Evolutionary conservation across 371 early-diverging fungal species (phyloP), one percentile per base, ranked within the genome.

Genomic region (Mortierella sp.): DNA sequence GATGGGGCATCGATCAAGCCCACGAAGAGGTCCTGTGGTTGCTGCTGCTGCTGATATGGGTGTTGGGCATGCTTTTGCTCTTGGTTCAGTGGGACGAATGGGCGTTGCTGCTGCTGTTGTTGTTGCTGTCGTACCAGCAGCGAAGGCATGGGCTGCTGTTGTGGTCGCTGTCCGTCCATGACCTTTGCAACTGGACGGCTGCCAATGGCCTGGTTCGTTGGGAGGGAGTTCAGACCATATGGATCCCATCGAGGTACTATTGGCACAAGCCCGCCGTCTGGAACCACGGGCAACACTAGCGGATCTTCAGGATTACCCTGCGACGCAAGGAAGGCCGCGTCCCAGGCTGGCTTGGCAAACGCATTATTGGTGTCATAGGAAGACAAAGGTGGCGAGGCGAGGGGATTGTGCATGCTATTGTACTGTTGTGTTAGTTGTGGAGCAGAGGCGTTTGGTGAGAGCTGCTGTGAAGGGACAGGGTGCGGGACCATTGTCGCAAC

Each of bases 1-100:
- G 76, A 76, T n/a, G 76, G 69, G 8, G 76, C 65, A 68, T 76
- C 76, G 46, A 76, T 63, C 13, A 63, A 31, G 45, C 52, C 59
- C 17, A 57, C 40, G 44, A 67, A 61, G 34, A 61, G 44, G 3
- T 67, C 60, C 10, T 71, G 60, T 7, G 41, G 46, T 21, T 54
- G 63, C 24, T 52, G 65, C 24, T 53, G 63, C 21, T 62, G 67
- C 25, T 72, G 64, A 16, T 53, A 53, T 9, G 41, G 56, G 9
- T 48, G 54, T 3, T 56, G 47, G 17, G 51, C 45, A 19, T 57
- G 58, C 8, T 13, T 51, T 21, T 54, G 52, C 29, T 54, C 48
- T 60, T 56, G 57, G n/a, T 57, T 51, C 17, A 44, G 45, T n/a
- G n/a, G n/a, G n/a, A n/a, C n/a, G n/a, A n/a, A n/a, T n/a, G n/a